phyloP scores from a whole-genome alignment of 1,284 basidiomycete species.

The Exsudoporus floridanus region DNA sequence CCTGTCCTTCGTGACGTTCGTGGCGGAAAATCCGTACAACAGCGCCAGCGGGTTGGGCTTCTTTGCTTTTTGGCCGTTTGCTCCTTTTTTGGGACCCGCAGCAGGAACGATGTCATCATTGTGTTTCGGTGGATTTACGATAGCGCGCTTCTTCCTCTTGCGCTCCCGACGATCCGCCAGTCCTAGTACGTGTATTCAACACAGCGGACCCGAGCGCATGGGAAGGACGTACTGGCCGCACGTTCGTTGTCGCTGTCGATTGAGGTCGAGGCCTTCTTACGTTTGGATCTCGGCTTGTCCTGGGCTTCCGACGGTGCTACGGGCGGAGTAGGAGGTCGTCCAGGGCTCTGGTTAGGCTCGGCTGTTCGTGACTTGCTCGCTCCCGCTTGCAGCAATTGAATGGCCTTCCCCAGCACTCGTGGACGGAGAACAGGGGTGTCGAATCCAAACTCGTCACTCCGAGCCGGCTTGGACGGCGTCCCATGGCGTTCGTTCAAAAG shows the following conservation, averaged over 20 bases:
- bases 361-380: constrained; percentile 3
- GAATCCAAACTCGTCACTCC: constrained; percentile 40
- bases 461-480: constrained; percentile 14
- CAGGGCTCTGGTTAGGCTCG: neutral
- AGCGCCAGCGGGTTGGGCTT: constrained; percentile 57
- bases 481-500: constrained; percentile 33
- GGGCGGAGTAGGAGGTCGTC: neutral
- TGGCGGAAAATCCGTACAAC: constrained; percentile 71
- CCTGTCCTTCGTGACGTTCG: constrained; percentile 63
- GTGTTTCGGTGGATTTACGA: constrained; percentile 38
- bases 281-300: constrained; percentile 11
- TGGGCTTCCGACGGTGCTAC: constrained; percentile 5
- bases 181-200: constrained; percentile 39
- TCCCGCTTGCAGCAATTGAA: neutral
- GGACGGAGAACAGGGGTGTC: constrained; percentile 60
- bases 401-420: constrained; percentile 32
- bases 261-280: constrained; percentile 13
- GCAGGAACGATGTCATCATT: constrained; percentile 15
- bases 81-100: constrained; percentile 5
- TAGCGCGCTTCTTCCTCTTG: constrained; percentile 52
- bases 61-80: constrained; percentile 33
- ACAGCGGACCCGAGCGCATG: neutral
- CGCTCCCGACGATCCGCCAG: constrained; percentile 54
- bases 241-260: constrained; percentile 33
- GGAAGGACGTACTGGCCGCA: constrained; percentile 33